phyloP scores from a whole-genome alignment of 1,139 yeast genomes.

The Suhomyces atakaporum region DNA sequence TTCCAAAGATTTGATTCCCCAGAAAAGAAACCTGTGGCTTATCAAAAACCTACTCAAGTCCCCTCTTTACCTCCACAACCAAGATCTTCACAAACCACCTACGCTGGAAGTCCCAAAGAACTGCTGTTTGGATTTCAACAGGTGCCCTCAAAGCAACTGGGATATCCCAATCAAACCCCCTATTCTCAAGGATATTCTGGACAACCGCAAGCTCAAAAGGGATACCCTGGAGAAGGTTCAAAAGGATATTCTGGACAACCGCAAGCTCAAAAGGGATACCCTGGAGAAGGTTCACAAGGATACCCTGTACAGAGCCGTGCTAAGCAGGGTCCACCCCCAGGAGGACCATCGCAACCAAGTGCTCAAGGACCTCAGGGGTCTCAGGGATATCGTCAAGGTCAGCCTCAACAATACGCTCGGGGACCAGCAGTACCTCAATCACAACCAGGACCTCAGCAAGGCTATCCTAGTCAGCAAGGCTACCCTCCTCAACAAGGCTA shows the following conservation, averaged over 20 bases:
- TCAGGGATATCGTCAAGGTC: slow-evolving; percentile 8
- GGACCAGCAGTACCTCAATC: slow-evolving; percentile 4
- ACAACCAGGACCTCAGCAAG: slow-evolving; percentile 2
- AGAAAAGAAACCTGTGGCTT: slow-evolving; percentile 5
- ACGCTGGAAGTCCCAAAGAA: not conserved
- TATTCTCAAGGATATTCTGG: slow-evolving; percentile 2
- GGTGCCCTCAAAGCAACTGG: too few species aligned
- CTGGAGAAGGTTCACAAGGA: not conserved
- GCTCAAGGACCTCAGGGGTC: too few species aligned
- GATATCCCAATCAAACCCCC: slow-evolving; percentile 7
- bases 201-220: not conserved
- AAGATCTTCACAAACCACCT: slow-evolving; percentile 1
- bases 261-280: slow-evolving; percentile 9
- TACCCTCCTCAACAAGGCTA: slow-evolving; percentile 3
- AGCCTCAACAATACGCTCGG: slow-evolving; percentile 7
- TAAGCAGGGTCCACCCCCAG: too few species aligned
- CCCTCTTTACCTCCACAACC: slow-evolving; percentile 13
- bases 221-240: slow-evolving; percentile 1
- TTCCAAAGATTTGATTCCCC: slow-evolving; percentile 18
- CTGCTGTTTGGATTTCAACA: slow-evolving; percentile 1
- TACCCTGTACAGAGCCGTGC: too few species aligned
- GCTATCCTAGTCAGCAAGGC: not conserved
- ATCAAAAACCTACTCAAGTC: slow-evolving; percentile 5
- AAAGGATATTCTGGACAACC: slow-evolving; percentile 9
- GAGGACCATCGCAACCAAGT: too few species aligned